Evolutionary conservation across 805 yeast species (phyloP).

Genomic region (Barnettozyma californica): DNA sequence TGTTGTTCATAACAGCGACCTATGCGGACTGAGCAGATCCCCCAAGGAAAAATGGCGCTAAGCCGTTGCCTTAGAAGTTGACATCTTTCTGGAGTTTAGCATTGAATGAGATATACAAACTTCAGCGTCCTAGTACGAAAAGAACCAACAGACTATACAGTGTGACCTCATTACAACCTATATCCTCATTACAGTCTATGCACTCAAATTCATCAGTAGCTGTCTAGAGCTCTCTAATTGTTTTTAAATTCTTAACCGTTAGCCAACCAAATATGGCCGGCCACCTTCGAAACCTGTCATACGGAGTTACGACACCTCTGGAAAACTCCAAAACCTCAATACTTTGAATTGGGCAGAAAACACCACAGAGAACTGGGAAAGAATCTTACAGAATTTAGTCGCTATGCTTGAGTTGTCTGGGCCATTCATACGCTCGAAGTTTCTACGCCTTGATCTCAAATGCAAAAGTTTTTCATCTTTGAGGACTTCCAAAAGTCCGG

Average conservation of each 20-base stretch:
- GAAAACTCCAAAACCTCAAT: background rate
- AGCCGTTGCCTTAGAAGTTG: background rate
- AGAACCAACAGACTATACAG: too few species aligned
- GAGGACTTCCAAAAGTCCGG: slow-evolving; percentile 6
- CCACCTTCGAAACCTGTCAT: background rate
- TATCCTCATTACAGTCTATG: too few species aligned
- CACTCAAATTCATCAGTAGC: too few species aligned
- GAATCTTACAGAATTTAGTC: background rate
- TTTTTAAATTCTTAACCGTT: background rate
- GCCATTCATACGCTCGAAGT: background rate
- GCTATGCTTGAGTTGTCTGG: background rate
- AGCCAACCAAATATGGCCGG: background rate
- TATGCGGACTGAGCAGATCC: background rate
- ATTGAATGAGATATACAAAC: background rate
- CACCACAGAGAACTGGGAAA: background rate
- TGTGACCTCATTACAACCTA: too few species aligned
- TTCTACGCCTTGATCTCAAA: background rate
- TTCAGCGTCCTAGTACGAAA: too few species aligned
- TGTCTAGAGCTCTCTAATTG: background rate
- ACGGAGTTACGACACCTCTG: background rate
- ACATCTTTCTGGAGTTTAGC: background rate
- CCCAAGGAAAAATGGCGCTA: background rate
- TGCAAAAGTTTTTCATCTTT: background rate
- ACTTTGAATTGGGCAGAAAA: background rate
- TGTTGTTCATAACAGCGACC: too few species aligned